phyloP scores from a whole-genome alignment of 192 early-diverging fungal genomes.

The Coemansia sp. region DNA sequence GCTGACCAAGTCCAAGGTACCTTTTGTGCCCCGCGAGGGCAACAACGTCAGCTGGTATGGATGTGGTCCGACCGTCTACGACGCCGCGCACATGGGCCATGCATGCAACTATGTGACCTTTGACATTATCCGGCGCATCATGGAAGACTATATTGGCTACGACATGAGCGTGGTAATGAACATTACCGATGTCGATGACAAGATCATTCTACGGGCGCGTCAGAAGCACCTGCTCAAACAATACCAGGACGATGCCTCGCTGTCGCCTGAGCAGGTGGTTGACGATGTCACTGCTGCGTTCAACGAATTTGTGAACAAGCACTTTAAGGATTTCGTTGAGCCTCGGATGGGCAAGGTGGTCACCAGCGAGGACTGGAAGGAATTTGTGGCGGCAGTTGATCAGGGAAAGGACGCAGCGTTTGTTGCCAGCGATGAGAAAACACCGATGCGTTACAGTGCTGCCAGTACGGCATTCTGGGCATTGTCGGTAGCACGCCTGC shows the following conservation, averaged over 20 bases:
- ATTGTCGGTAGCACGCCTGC: constrained; percentile 13
- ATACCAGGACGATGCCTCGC: constrained; percentile 46
- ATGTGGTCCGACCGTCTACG: constrained; percentile 99
- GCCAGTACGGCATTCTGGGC: constrained; percentile 40
- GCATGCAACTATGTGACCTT: constrained; percentile 90
- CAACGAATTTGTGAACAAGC: constrained; percentile 60
- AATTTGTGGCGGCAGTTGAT: constrained; percentile 57
- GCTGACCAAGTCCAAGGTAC: constrained; percentile 84
- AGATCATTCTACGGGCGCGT: constrained; percentile 92
- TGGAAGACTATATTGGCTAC: constrained; percentile 95
- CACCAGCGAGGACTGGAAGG: constrained; percentile 58
- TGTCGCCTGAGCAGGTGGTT: constrained; percentile 57
- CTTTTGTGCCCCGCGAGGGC: constrained; percentile 81
- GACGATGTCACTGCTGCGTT: constrained; percentile 62
- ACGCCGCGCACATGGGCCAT: constrained; percentile 93
- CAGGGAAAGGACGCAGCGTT: constrained; percentile 43
- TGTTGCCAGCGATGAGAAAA: constrained; percentile 64
- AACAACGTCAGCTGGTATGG: constrained; percentile 92
- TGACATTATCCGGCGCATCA: constrained; percentile 90
- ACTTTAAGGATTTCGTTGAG: constrained; percentile 58
- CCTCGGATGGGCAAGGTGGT: constrained; percentile 53
- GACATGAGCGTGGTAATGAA: constrained; percentile 95
- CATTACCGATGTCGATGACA: constrained; percentile 98
- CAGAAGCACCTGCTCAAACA: constrained; percentile 74
- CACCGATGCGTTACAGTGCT: constrained; percentile 72